Evolutionary conservation across 2,329 filamentous ascomycete genomes (phyloP).

Genomic region (Rhynchosporium secalis): DNA sequence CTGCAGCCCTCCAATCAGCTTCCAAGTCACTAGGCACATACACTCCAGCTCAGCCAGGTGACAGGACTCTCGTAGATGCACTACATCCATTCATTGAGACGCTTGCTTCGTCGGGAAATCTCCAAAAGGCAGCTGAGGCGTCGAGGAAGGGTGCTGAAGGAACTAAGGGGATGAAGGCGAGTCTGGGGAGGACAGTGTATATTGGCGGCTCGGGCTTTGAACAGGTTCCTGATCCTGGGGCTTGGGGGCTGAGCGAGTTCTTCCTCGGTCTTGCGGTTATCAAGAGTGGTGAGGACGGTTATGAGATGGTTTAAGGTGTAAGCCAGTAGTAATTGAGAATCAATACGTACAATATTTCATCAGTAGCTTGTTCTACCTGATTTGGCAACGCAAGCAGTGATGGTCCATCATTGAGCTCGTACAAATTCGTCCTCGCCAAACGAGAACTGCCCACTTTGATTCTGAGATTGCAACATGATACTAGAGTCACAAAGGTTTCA

Average conservation of each 20-base stretch:
- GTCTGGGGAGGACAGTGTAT: constrained; percentile 80
- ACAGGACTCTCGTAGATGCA: constrained; percentile 88
- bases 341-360: constrained; percentile 8
- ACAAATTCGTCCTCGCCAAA: too few relatives aligned
- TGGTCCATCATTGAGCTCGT: too few relatives aligned
- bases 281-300: constrained; percentile 36
- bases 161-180: constrained; percentile 91
- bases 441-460: too few relatives aligned
- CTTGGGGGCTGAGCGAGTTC: constrained; percentile 73
- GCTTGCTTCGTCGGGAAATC: constrained; percentile 62
- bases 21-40: constrained; percentile 74
- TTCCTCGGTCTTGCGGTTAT: constrained; percentile 70
- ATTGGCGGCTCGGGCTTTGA: constrained; percentile 74
- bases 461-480: too few relatives aligned
- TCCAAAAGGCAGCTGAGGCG: constrained; percentile 73
- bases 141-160: constrained; percentile 74
- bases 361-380: background rate
- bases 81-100: constrained; percentile 82
- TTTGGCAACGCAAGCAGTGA: too few relatives aligned
- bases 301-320: constrained; percentile 38
- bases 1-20: constrained; percentile 65
- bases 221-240: constrained; percentile 77
- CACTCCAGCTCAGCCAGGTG: constrained; percentile 85
- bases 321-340: background rate
- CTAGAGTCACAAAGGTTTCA: too few relatives aligned